A percentile compares a stretch with the other conserved stretches of the same genome.
phyloP scores from a whole-genome alignment of 306 rosid species.

The Castanospermum australe region DNA sequence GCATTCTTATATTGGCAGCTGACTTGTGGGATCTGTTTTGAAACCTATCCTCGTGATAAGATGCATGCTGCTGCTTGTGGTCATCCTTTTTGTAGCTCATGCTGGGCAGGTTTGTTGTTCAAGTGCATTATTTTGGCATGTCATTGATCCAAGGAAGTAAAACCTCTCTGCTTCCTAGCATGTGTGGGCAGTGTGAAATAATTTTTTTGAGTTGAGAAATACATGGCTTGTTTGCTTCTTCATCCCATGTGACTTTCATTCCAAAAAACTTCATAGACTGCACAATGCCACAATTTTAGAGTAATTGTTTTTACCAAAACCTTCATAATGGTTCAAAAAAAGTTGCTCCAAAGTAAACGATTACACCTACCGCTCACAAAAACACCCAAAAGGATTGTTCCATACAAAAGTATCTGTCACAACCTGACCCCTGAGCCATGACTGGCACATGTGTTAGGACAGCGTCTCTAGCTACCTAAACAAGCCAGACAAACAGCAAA shows the following conservation, averaged over 20 bases:
- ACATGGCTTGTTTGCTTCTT: neutral
- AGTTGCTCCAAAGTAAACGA: no score
- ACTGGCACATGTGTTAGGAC: no score
- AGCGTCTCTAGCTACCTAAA: no score
- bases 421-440: no score
- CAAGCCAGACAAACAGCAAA: no score
- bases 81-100: constrained; percentile 48
- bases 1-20: constrained; percentile 8
- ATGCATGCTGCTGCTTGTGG: constrained; percentile 46
- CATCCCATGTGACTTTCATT: neutral
- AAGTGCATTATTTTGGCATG: neutral
- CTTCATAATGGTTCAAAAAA: no score
- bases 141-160: neutral
- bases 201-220: neutral
- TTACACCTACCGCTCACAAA: no score
- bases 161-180: neutral
- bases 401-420: no score
- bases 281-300: no score
- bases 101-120: constrained; percentile 43
- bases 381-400: no score
- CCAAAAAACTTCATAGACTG: no score
- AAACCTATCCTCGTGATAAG: constrained; percentile 18
- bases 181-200: neutral
- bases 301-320: no score
- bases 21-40: constrained; percentile 55